Conservation (phyloP, 306 rosid genomes). For the Pachyrhizus erosus region DNA sequence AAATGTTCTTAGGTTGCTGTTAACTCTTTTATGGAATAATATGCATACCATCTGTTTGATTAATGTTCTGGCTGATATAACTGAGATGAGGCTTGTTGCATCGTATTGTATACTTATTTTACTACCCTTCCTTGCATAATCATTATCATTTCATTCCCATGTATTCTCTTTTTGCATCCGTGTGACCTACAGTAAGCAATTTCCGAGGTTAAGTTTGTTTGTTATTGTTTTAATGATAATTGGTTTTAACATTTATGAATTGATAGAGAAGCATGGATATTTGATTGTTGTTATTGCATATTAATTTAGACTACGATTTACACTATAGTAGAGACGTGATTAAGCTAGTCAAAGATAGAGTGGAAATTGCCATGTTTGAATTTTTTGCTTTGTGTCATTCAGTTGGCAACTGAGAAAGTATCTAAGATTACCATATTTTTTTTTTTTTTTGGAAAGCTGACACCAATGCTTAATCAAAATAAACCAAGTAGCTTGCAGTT, state of each 20-base stretch:
- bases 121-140: not conserved
- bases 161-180: not conserved
- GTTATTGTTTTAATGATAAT: not conserved
- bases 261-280: not conserved
- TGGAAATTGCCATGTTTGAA: not conserved
- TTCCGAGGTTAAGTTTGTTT: not conserved
- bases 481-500: not conserved
- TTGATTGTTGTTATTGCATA: not conserved
- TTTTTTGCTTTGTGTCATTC: slow-evolving; percentile 2
- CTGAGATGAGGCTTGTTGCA: not conserved
- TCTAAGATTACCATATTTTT: not conserved
- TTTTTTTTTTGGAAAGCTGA: not conserved
- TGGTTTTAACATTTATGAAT: not conserved
- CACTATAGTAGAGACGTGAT: not conserved
- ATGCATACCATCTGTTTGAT: not conserved
- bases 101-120: not conserved
- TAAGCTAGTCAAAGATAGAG: not conserved
- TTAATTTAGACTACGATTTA: not conserved
- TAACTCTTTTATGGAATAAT: not conserved
- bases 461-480: not conserved
- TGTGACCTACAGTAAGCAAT: not conserved
- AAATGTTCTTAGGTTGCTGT: not conserved
- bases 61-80: not conserved
- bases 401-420: not conserved
- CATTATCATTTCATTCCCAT: not conserved